These are phyloP conservation scores for Paramecium primaurelia DNA, from an alignment of 73 alveolate genomes.

Conservation along the genomic window DNA sequence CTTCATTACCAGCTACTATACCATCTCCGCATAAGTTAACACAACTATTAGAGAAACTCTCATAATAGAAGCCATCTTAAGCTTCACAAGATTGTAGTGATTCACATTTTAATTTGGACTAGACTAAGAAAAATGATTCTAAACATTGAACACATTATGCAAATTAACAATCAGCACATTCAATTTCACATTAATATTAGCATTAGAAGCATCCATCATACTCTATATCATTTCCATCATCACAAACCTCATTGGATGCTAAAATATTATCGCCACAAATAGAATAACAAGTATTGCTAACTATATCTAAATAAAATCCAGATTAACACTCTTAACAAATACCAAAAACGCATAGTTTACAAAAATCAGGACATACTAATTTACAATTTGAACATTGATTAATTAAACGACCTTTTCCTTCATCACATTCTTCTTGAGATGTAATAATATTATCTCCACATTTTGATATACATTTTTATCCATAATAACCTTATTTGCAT, in stretches of 20 bases:
- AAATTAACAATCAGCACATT: background rate
- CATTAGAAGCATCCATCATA: background rate
- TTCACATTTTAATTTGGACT: background rate
- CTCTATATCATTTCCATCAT: background rate
- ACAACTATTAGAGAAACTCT: background rate
- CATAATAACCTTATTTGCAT: background rate
- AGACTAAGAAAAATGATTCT: constrained; percentile 27
- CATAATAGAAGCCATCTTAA: background rate
- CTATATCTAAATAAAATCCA: background rate
- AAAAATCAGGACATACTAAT: background rate
- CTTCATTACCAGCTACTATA: background rate
- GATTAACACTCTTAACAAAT: background rate
- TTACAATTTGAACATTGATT: background rate
- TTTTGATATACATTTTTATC: background rate
- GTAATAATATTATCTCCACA: background rate
- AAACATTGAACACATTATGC: background rate
- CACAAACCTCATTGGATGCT: background rate
- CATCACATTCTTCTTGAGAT: background rate
- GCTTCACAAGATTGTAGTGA: constrained; percentile 35
- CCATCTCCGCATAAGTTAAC: background rate
- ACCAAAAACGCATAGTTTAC: background rate
- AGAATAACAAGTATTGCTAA: background rate
- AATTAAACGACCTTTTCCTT: background rate
- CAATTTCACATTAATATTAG: background rate
- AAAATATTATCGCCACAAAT: background rate